Conservation (phyloP, 345 rosid genomes). For the Eutrema yunnanense region DNA sequence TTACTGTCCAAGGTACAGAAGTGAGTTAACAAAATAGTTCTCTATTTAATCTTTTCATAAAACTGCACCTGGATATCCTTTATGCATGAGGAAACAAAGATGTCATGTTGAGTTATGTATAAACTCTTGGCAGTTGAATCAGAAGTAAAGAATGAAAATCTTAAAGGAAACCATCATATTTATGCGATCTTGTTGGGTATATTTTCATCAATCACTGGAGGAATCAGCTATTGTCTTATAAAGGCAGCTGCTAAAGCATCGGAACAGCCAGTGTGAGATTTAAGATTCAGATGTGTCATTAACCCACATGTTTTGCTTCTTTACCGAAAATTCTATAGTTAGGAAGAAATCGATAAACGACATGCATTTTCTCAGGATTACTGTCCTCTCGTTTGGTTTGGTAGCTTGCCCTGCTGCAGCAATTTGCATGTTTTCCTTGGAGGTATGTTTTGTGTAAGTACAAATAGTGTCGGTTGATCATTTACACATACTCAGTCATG, state of each 20-base stretch:
- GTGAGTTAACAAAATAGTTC: slow-evolving; percentile 63
- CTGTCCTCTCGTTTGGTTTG: slow-evolving; percentile 71
- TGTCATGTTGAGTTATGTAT: neutral
- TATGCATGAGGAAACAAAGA: too few relatives aligned
- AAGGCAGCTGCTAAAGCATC: slow-evolving; percentile 80
- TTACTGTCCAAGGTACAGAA: slow-evolving; percentile 86
- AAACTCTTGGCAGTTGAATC: slow-evolving; percentile 21
- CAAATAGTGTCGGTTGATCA: neutral
- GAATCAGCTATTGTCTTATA: slow-evolving; percentile 72
- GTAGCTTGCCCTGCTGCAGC: slow-evolving; percentile 76
- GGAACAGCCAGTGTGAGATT: slow-evolving; percentile 81
- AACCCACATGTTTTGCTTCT: neutral
- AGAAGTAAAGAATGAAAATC: slow-evolving; percentile 24
- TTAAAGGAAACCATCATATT: slow-evolving; percentile 37
- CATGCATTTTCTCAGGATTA: slow-evolving; percentile 45
- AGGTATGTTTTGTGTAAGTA: slow-evolving; percentile 40
- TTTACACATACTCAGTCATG: neutral
- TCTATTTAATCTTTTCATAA: neutral
- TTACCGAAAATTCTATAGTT: neutral
- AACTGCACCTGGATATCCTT: neutral
- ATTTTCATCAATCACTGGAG: slow-evolving; percentile 73
- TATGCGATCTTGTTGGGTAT: slow-evolving; percentile 57
- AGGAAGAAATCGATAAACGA: neutral
- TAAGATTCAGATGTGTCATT: slow-evolving; percentile 7
- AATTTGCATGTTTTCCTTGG: slow-evolving; percentile 56